Percentiles rank a stretch among this genome's conserved stretches.
These are phyloP conservation scores for Pugionium dolabratum DNA, from an alignment of 345 rosid species.

Conservation along the genomic window DNA sequence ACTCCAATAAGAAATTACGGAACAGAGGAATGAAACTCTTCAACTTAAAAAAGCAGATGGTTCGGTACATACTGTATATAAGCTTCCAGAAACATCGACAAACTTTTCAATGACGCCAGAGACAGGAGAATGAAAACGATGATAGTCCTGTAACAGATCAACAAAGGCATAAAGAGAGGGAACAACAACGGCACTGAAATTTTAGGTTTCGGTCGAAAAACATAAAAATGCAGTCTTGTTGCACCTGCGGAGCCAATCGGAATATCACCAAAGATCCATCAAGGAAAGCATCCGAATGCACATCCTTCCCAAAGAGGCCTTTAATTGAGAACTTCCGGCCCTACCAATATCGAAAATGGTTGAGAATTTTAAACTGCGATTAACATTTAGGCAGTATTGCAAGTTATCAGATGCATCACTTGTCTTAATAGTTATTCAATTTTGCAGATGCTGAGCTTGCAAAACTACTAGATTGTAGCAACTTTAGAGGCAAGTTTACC, in stretches of 20 bases:
- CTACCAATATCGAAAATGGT: slow-evolving; percentile 37
- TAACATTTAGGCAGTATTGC: slow-evolving; percentile 1
- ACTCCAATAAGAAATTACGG: not conserved
- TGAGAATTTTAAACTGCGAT: not conserved
- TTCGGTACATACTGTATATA: slow-evolving; percentile 67
- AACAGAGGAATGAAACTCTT: slow-evolving; percentile 17
- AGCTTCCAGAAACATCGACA: slow-evolving; percentile 67
- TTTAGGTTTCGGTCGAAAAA: slow-evolving; percentile 6
- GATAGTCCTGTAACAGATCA: slow-evolving; percentile 71
- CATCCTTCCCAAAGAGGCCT: slow-evolving; percentile 81
- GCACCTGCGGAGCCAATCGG: slow-evolving; percentile 88
- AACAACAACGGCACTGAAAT: not conserved
- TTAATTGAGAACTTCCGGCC: slow-evolving; percentile 84
- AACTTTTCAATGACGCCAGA: slow-evolving; percentile 68
- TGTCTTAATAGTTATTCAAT: not conserved
- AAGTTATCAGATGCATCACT: slow-evolving; percentile 20
- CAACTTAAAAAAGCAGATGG: slow-evolving; percentile 11
- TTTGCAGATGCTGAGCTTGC: slow-evolving; percentile 12
- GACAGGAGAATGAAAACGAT: slow-evolving; percentile 87
- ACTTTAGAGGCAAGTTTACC: slow-evolving; percentile 47
- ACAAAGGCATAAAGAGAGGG: slow-evolving; percentile 4
- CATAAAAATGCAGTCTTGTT: slow-evolving; percentile 19
- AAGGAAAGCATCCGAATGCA: slow-evolving; percentile 51
- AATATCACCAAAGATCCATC: slow-evolving; percentile 86
- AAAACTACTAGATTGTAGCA: not conserved